Evolutionary conservation across 2,329 filamentous ascomycete genomes (phyloP).

Genomic region (Madurella mycetomatis): DNA sequence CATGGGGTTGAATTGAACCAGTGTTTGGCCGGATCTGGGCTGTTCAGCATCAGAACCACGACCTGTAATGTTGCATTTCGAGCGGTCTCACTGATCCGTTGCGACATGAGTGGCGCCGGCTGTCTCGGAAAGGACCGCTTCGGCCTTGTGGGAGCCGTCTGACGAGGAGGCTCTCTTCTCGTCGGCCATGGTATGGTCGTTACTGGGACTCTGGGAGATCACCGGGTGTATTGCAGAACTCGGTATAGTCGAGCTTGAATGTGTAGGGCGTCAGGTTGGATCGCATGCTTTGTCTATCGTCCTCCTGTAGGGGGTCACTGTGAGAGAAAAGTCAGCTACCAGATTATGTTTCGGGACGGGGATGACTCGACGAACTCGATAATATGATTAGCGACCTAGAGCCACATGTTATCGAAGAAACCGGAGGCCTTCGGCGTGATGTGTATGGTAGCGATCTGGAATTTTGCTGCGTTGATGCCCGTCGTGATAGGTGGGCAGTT

Average conservation of each 20-base stretch:
- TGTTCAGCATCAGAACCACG: not conserved
- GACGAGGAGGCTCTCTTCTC: conserved; percentile 17
- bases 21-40: conserved; percentile 43
- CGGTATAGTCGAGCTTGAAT: too few relatives aligned
- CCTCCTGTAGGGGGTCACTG: too few relatives aligned
- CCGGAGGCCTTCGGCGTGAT: conserved; percentile 43
- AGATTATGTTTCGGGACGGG: too few relatives aligned
- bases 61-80: not conserved
- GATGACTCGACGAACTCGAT: too few relatives aligned
- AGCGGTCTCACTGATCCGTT: conserved; percentile 40
- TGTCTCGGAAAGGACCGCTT: conserved; percentile 20
- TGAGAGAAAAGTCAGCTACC: too few relatives aligned
- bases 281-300: too few relatives aligned
- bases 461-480: conserved; percentile 42
- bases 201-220: not conserved
- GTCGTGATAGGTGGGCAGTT: conserved; percentile 50
- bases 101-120: conserved; percentile 35
- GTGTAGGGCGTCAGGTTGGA: too few relatives aligned
- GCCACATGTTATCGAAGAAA: conserved; percentile 53
- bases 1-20: conserved; percentile 50
- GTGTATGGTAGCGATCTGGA: conserved; percentile 33
- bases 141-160: conserved; percentile 10
- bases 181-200: conserved; percentile 12
- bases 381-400: conserved; percentile 66
- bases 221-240: not conserved